phyloP scores from a whole-genome alignment of 768 basidiomycete genomes.

The Boletus reticuloceps region DNA sequence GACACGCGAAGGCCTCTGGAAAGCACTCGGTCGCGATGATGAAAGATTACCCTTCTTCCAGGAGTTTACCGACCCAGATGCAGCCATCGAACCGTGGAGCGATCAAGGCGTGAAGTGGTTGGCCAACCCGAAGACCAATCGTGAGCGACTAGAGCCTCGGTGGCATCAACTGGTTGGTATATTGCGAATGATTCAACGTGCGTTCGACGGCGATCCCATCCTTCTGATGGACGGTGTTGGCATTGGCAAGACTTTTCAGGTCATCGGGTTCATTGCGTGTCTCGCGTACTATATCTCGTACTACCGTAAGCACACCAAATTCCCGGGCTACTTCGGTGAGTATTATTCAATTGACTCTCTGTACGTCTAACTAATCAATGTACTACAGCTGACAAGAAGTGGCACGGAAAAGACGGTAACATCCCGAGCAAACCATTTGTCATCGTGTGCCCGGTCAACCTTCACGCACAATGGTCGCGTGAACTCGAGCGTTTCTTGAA shows the following conservation, averaged over 20 bases:
- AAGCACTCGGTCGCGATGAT: background rate
- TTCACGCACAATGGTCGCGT: background rate
- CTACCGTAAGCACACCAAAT: too few species aligned
- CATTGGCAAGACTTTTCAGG: slow-evolving; percentile 24
- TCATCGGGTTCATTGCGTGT: slow-evolving; percentile 2
- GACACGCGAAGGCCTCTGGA: background rate
- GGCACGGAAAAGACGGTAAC: background rate
- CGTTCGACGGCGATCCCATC: background rate
- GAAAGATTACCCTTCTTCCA: background rate
- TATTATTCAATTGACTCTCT: too few species aligned
- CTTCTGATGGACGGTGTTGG: slow-evolving; percentile 26
- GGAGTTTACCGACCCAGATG: slow-evolving; percentile 3
- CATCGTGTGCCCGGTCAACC: background rate
- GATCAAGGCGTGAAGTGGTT: too few species aligned
- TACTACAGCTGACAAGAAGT: too few species aligned
- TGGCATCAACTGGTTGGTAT: too few species aligned
- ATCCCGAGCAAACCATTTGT: background rate
- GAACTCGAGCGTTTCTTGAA: background rate
- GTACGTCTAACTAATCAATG: too few species aligned
- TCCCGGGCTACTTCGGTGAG: background rate
- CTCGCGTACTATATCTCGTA: background rate
- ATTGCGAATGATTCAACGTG: slow-evolving; percentile 11
- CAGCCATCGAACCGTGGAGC: too few species aligned
- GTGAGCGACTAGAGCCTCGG: too few species aligned
- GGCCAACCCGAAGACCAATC: too few species aligned